Conservation (phyloP, 2,329 filamentous ascomycete species). For the Colletotrichum sp. region DNA sequence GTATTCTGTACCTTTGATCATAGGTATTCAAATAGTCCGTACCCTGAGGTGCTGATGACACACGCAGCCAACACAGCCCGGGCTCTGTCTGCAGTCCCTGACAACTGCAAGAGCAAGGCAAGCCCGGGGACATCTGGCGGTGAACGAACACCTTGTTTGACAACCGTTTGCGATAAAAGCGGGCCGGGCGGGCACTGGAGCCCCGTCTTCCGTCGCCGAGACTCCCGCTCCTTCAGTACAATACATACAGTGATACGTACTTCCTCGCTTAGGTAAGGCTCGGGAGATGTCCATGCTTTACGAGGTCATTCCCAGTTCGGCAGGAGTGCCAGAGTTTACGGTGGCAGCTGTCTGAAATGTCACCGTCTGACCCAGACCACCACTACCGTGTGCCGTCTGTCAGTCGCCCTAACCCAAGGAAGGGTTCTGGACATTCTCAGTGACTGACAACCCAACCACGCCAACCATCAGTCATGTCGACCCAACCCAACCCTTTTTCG, state of each 20-base stretch:
- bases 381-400: neutral
- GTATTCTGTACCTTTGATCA: neutral
- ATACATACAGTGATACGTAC: neutral
- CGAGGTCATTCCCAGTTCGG: neutral
- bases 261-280: neutral
- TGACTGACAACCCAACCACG: neutral
- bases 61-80: neutral
- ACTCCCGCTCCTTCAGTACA: neutral
- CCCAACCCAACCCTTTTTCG: constrained; percentile 10
- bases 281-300: neutral
- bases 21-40: neutral
- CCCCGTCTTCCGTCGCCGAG: neutral
- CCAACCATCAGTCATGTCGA: neutral
- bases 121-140: neutral
- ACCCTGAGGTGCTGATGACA: neutral
- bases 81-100: neutral
- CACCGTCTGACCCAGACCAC: neutral
- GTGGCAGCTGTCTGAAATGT: constrained; percentile 1
- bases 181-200: neutral
- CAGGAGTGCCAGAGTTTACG: neutral
- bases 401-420: neutral
- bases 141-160: constrained; percentile 15
- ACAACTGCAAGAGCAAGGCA: neutral
- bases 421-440: neutral
- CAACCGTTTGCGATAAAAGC: constrained; percentile 7